Base-by-base conservation (phyloP, 2,329 filamentous ascomycete genomes). In the Aspergillus piperis region DNA sequence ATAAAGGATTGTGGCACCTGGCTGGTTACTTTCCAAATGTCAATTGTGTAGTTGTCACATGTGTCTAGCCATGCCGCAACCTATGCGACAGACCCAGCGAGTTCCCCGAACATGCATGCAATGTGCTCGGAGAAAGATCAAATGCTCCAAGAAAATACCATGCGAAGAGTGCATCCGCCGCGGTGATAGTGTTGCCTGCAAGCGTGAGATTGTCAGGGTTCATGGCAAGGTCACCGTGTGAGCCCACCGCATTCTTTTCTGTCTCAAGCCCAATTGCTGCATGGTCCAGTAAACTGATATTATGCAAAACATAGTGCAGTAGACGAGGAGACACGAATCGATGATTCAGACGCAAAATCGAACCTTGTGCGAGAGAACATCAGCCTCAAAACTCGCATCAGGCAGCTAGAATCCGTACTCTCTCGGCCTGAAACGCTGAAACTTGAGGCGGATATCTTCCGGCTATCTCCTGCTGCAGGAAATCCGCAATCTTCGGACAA, bases 131-230 rank as follows among this genome's bases (percentile, higher is more conserved):
- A 47, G 56, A 15, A 58, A 58, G 32, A 39, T 53, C 13, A 58
- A 54, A 44, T 58, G 56, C 27, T 58, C 56, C 11, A 58, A 58
- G 39, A 58, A 47, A 21, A 54, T 58, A 8, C 56, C 56, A 13
- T 58, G 56, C 27, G 49, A 58, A 4, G 50, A 52, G 21, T 58
- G 56, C 39, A 53, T 58, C 23, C 48, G 49, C 23, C 56, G 56
- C 2, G 56, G 56, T 2, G 56, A 58, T 15, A 42, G 39, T 13
- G 49, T 39, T 3, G 39, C 56, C 8, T 58, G 56, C 42, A 36
- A 41, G 25, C 49, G 56, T 5, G 56, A 58, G 10, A 36, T 58
- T 32, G 56, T 58, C 17, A 58, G 48, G 27, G 56, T 58, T 7
- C 48, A 51, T 25, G 49, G 56, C 17, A 58, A 38, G 19, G 56